Percentiles rank a stretch among this genome's conserved stretches.
Conservation (phyloP, 805 yeast species). For the Metschnikowia reukaufii region DNA sequence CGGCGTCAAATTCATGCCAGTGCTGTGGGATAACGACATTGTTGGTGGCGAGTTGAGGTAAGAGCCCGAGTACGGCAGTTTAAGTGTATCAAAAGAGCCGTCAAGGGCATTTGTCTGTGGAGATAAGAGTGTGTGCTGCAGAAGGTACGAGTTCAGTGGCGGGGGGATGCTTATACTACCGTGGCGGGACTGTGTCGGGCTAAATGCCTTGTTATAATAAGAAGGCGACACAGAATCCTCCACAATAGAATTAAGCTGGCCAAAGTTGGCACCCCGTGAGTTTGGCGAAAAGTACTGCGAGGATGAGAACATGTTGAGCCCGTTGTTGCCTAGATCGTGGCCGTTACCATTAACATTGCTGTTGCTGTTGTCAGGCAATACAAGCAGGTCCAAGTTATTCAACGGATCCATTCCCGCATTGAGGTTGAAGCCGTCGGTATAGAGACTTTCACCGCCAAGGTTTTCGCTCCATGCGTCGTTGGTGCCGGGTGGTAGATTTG, state of each 20-base stretch:
- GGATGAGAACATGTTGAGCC: conserved; percentile 27
- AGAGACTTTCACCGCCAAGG: conserved; percentile 5
- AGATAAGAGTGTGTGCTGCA: conserved; percentile 37
- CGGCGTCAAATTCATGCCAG: conserved; percentile 11
- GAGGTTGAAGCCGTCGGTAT: conserved; percentile 10
- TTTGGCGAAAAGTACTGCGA: conserved; percentile 45
- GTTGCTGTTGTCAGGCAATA: conserved; percentile 31
- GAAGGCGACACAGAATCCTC: conserved; percentile 24
- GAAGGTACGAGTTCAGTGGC: conserved; percentile 31
- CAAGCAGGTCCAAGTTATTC: conserved; percentile 36
- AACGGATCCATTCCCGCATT: conserved; percentile 11
- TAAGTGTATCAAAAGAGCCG: conserved; percentile 35
- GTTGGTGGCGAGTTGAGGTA: conserved; percentile 42
- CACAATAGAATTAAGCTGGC: conserved; percentile 34
- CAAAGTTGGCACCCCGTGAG: conserved; percentile 25
- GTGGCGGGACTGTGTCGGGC: conserved; percentile 32
- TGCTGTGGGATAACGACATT: conserved; percentile 19
- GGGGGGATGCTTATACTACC: conserved; percentile 34
- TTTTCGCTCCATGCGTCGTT: conserved; percentile 6
- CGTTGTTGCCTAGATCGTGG: conserved; percentile 5
- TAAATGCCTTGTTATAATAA: conserved; percentile 24
- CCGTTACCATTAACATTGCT: conserved; percentile 9
- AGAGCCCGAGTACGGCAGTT: conserved; percentile 32
- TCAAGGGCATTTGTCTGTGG: conserved; percentile 30
- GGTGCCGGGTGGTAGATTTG: conserved; percentile 8